Base-by-base conservation (phyloP, 2,329 filamentous ascomycete species). In the Allantophomopsis cytisporea region DNA sequence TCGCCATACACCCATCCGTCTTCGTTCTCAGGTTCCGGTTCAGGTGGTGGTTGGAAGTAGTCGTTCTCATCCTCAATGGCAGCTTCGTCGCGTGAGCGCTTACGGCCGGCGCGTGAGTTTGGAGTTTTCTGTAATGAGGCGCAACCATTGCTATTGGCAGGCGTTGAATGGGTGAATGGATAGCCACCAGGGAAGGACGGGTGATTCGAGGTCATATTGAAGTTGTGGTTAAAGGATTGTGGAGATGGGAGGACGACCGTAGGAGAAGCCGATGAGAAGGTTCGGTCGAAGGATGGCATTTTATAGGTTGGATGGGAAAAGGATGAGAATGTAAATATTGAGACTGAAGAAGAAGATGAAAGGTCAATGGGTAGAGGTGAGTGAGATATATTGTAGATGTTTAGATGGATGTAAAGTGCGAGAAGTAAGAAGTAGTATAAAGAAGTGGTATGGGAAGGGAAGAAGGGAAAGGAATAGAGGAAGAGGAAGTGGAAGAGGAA, bases 61-160 rank as follows among this genome's bases (percentile, higher is more conserved):
- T 71, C 69, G 52, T 77, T 60, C 53, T 76, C 68, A 48, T 39
- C 73, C 50, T 84, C 83, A 46, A 69, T 63, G 18, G 69, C 68
- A 41, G 82, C 80, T 58, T 88, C 82, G 52, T 83, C 79, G 54
- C 82, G 73, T 45, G 80, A 84, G 49, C 83, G 78, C 63, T 88
- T 88, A 55, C 80, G 77, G 48, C 82, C 79, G 49, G 73, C 73
- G n/a, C 58, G 56, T 33, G 54, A 52, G 28, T 20, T 15, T 17
- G 31, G 31, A 7, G 31, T 34, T 14, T 28, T 8, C 23, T 28
- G 23, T 28, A 28, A 28, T 28, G 23, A 10, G 8, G 23, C 5
- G 23, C 7, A 28, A 8, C 23, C 23, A 28, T 28, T 28, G 23
- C 23, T 8, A 28, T 28, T 5, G 8, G 11, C 10, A 12, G 23